Evolutionary conservation across 495 filamentous ascomycete species (phyloP), one percentile per base, ranked within the genome.

Genomic region (Cudoniella acicularis): DNA sequence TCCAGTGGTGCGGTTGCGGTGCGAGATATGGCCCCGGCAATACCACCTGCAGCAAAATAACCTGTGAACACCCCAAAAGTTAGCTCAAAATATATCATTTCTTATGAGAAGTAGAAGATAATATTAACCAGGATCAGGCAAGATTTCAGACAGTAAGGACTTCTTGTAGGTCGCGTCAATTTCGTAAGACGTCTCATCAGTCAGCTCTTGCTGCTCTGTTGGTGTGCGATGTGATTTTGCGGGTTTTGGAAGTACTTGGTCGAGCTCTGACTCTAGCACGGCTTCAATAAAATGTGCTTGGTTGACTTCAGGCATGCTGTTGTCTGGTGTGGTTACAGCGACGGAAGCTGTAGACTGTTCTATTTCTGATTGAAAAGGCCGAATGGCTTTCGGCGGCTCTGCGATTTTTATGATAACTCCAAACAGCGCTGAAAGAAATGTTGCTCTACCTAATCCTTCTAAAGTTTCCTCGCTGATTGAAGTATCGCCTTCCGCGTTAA

Each of bases 1-100:
- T 98, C 94, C 72, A 98, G 84, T 50, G 94, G 94, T 18, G 94
- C 94, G 43, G 94, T 98, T 56, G 89, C 85, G 70, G 94, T 96
- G 60, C 94, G 84, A 57, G 92, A 97, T 54, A 96, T 86, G 66
- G 87, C 91, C 58, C 94, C 94, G 62, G 94, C 92, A 54, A 96
- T 76, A 62, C 90, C 94, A 72, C 94, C 94, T 63, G 95, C 95
- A 77, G 93, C 72, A 73, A 98, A 98, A 75, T 98, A 98, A 20
- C 64, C 64, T 67, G 27, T 43, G 2, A 41, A 22, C 8, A 50
- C 21, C 3, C 23, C 6, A 10, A 21, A 8, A 10, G 2, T 50
- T 13, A 26, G 21, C 22, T 9, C 23, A n/a, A 50, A 13, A 6
- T 20, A 3, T 50, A n/a, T 10, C 11, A 50, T 13, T 3, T n/a